Percentiles rank a stretch among this genome's conserved stretches.
Evolutionary conservation across 2,329 filamentous ascomycete species (phyloP).

Genomic region (Alternaria triticina): DNA sequence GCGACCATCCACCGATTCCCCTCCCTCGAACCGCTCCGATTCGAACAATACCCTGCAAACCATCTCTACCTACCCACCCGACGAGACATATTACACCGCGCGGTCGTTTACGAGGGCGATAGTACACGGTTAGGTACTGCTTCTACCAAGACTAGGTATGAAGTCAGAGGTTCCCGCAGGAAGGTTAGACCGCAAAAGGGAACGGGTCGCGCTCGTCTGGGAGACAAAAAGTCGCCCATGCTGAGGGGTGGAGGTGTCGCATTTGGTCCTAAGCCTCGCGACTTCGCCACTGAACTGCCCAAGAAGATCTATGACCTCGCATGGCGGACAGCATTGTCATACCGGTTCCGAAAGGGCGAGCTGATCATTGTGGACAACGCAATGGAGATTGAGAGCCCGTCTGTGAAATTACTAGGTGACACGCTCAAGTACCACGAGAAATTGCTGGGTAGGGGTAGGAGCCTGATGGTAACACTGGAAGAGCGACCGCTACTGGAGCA

Average conservation of each 20-base stretch:
- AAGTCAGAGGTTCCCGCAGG: constrained; percentile 81
- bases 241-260: constrained; percentile 84
- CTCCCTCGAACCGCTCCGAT: constrained; percentile 78
- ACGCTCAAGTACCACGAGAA: constrained; percentile 73
- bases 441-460: constrained; percentile 41
- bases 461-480: constrained; percentile 38
- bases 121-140: constrained; percentile 80
- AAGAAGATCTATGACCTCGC: constrained; percentile 94
- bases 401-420: constrained; percentile 67
- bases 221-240: constrained; percentile 81
- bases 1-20: constrained; percentile 92
- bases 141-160: constrained; percentile 61
- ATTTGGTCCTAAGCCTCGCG: constrained; percentile 88
- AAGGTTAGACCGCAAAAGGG: constrained; percentile 92
- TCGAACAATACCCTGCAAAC: constrained; percentile 78
- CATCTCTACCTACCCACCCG: constrained; percentile 88
- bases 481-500: constrained; percentile 63
- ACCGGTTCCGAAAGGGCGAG: constrained; percentile 87
- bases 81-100: constrained; percentile 89
- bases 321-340: constrained; percentile 91
- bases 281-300: constrained; percentile 84
- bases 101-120: constrained; percentile 92
- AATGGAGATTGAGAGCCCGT: constrained; percentile 71
- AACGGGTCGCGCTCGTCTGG: constrained; percentile 77
- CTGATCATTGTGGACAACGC: constrained; percentile 82